Base-by-base conservation (phyloP, 805 yeast species). In the Ogataea dorogensis region DNA sequence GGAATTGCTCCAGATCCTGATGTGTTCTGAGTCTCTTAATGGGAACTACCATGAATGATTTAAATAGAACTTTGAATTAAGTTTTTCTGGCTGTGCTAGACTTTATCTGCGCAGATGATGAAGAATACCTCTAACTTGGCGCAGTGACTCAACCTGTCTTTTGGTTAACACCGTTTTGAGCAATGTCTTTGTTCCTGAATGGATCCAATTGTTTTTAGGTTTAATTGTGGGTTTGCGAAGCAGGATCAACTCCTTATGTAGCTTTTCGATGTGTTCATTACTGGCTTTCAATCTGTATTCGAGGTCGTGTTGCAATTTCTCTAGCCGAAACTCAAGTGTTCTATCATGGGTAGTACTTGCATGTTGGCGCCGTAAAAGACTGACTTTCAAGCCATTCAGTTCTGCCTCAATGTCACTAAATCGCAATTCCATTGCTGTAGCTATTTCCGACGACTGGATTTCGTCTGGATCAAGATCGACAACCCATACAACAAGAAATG, bases 1-100 rank as follows among this genome's bases (percentile, higher is more conserved):
- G 53, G 80, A 95, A 91, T 36, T 64, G 54, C 8, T 64, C 68
- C 50, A 91, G 54, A 54, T 91, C 98, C 0, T 70, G 68, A 8
- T 44, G 44, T 1, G 59, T 43, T 23, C 52, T 41, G 2, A 59
- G 26, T 31, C 50, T 38, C 15, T 58, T 51, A 4, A 26, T 35
- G 5, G 63, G 62, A 7, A 27, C 33, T 2, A 35, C 36, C 38
- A 33, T 42, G 9, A n/a, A 31, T 31, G n/a, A 8, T 9, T 11
- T 15, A 4, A 19, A 17, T 17, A 16, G 19, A 12, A 16, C 10
- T 14, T 11, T 21, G 8, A 14, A 22, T 24, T 14, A 4, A 17
- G 19, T 17, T 19, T 32, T 28, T 24, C 30, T 13, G 43, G 43
- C 43, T 39, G 43, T 39, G 43, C 33, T 28, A 23, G n/a, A 22